phyloP scores from a whole-genome alignment of 192 early-diverging fungal species.

The Phlyctochytrium arcticum region DNA sequence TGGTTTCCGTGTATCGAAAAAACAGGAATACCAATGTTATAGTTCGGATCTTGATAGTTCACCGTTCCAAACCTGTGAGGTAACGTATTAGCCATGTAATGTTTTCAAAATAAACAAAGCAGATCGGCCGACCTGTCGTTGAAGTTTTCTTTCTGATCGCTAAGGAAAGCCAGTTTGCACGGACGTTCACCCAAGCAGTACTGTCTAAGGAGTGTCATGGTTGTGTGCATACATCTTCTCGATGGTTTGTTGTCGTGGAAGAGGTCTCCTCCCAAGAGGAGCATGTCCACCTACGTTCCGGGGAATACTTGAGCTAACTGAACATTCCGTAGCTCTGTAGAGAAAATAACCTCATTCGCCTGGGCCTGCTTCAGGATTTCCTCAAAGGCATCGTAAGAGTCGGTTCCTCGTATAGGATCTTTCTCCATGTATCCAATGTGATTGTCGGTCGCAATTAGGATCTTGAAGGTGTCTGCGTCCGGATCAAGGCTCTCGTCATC shows the following conservation, averaged over 20 bases:
- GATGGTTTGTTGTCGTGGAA: slow-evolving; percentile 96
- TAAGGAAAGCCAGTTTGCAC: slow-evolving; percentile 68
- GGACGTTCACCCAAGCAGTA: slow-evolving; percentile 55
- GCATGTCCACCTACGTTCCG: slow-evolving; percentile 70
- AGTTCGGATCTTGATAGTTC: slow-evolving; percentile 85
- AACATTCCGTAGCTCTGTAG: no score
- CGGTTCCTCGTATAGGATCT: slow-evolving; percentile 79
- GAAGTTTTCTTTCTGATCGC: slow-evolving; percentile 71
- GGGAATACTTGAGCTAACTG: no score
- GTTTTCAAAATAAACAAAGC: neutral
- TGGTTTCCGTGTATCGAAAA: slow-evolving; percentile 98
- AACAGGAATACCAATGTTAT: slow-evolving; percentile 79
- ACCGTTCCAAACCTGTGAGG: slow-evolving; percentile 56
- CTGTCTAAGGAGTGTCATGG: slow-evolving; percentile 64
- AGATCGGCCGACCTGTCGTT: slow-evolving; percentile 43
- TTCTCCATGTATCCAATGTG: slow-evolving; percentile 90
- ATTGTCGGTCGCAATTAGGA: slow-evolving; percentile 91
- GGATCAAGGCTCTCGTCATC: neutral
- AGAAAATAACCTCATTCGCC: slow-evolving; percentile 51
- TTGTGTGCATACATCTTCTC: slow-evolving; percentile 64
- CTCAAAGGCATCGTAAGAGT: slow-evolving; percentile 80
- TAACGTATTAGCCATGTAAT: no score
- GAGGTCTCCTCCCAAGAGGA: slow-evolving; percentile 90
- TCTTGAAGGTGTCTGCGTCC: slow-evolving; percentile 28
- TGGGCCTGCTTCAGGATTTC: slow-evolving; percentile 82